Percentiles rank a stretch among this genome's conserved stretches.
Conservation (phyloP, 2,329 filamentous ascomycete species). For the Monosporascus sp. region DNA sequence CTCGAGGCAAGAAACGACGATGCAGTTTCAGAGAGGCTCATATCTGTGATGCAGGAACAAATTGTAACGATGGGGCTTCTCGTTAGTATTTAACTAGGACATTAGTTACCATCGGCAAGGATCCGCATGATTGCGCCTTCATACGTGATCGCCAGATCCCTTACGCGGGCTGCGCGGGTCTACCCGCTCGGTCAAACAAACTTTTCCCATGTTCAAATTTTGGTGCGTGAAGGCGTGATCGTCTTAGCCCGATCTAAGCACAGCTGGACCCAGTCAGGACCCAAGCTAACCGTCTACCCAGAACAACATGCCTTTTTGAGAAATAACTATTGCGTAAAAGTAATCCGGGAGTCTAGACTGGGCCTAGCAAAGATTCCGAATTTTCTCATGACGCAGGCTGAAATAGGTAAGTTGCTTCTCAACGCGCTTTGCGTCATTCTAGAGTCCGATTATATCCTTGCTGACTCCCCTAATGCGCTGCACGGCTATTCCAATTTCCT, state of each 20-base stretch:
- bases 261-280: background rate
- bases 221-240: background rate
- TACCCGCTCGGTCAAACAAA: background rate
- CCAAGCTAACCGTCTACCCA: background rate
- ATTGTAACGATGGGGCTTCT: background rate
- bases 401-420: no score
- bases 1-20: background rate
- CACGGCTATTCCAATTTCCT: no score
- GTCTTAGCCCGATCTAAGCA: background rate
- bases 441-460: no score
- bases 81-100: background rate
- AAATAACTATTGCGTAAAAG: background rate
- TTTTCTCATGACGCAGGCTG: no score
- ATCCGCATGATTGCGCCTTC: background rate
- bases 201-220: background rate
- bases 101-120: background rate
- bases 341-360: background rate
- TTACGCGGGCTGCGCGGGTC: background rate
- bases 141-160: background rate
- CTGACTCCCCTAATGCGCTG: no score
- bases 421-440: no score
- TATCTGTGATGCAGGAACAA: background rate
- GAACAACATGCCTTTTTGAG: background rate
- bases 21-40: background rate
- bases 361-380: no score